Evolutionary conservation across 805 yeast genomes (phyloP).

Genomic region (Lipomyces yamadae): DNA sequence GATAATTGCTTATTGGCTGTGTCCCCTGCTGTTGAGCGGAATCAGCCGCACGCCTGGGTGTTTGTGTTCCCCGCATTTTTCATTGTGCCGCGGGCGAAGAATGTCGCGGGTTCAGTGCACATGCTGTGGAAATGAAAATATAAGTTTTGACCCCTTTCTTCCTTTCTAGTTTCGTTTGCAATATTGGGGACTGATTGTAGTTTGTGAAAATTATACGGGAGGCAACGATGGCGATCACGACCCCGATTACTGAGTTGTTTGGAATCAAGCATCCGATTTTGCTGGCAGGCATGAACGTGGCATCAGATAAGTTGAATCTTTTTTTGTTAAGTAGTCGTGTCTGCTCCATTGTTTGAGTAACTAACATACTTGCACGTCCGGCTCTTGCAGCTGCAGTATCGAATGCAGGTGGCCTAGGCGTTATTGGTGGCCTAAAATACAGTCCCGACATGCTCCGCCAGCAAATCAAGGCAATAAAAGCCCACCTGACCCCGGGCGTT

Average conservation of each 20-base stretch:
- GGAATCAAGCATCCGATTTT: constrained; percentile 40
- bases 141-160: not conserved
- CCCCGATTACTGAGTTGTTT: constrained; percentile 40
- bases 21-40: no score
- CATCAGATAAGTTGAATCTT: constrained; percentile 35
- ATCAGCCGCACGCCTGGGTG: constrained; percentile 4
- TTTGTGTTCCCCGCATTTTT: not conserved
- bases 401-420: constrained; percentile 43
- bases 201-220: not conserved
- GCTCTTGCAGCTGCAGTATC: constrained; percentile 42
- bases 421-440: constrained; percentile 41
- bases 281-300: constrained; percentile 43
- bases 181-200: not conserved
- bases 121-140: not conserved
- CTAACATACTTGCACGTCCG: constrained; percentile 34
- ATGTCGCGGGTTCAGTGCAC: no score
- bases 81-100: no score
- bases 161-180: not conserved
- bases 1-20: no score
- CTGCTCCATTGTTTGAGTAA: not conserved
- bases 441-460: constrained; percentile 40
- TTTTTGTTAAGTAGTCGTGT: no score
- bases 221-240: constrained; percentile 33
- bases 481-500: constrained; percentile 34
- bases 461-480: constrained; percentile 39